Evolutionary conservation across 2,329 filamentous ascomycete genomes (phyloP), one percentile per base, ranked within the genome.

Genomic region (Sclerotinia sclerotiorum): DNA sequence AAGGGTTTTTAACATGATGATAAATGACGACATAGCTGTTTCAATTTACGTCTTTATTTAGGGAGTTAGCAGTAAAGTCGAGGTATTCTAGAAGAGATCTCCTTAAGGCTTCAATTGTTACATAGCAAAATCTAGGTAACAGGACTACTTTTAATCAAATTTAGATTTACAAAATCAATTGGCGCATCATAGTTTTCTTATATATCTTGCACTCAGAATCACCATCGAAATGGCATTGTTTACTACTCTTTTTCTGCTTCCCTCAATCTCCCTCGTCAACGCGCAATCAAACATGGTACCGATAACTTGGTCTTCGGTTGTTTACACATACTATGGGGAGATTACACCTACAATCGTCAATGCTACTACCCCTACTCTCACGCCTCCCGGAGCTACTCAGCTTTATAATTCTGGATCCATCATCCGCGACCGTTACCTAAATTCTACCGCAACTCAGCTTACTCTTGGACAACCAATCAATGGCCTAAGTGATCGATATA

Each of bases 371-470:
- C 75, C 78, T 15, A 74, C 72, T 42, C 77, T 88, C 35, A 87
- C 85, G 2, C 83, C 85, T 0, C 72, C 81, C 4, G 86, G 86
- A 5, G 85, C 85, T 0, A 81, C 83, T 69, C 85, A 87, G 75
- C 79, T 87, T 71, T 77, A 78, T 69, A 72, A 77, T 3, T 84
- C 85, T 68, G 86, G 85, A 24, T 73, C 74, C 0, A 75, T 82
- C 17, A 81, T 87, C 60, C 81, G 84, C 46, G 72, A 76, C 42
- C 83, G 85, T 21, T 87, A 87, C 72, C 68, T 87, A 24, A 68
- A 61, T 21, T 72, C 76, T 51, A 73, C 74, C 55, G 69, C 70
- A 11, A 75, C 68, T 42, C 72, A 73, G 27, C 49, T 69, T 7
- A 73, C 78, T 46, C 78, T 76, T 29, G 80, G 79, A 49, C 77